Base-by-base conservation (phyloP, 768 basidiomycete species). In the Trichaptum fuscoviolaceum region DNA sequence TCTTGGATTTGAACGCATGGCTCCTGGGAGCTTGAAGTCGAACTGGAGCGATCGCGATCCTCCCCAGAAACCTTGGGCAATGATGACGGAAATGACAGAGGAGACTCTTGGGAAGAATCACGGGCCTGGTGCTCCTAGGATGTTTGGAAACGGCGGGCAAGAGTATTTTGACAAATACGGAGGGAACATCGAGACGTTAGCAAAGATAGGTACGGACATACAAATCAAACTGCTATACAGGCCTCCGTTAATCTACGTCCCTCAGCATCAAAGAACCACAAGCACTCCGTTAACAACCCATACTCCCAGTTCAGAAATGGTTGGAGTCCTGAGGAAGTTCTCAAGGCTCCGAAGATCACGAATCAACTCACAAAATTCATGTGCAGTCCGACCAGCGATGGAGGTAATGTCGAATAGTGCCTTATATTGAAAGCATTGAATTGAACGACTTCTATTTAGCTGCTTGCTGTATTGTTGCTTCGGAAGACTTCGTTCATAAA, bases 1-100 rank as follows among this genome's bases (percentile, higher is more conserved):
- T 0, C 85, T 95, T 0, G 93, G 93, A 12, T 95, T 95, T 70
- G 93, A 95, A 75, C 88, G 90, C 36, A 93, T 93, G 90, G 81
- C 83, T 23, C 87, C 87, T 4, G 91, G 91, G 34, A 88, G 87
- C 71, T 78, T 93, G 7, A 85, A 86, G 7, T 85, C 84, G 15
- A 83, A 87, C 72, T 93, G 85, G 69, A 84, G 85, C 0, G 84
- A 83, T 69, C 77, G 83, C 30, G 65, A 71, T 12, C 74, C 83
- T 6, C 89, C 91, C 0, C 82, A 80, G 2, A 27, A 68, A 2
- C 72, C 88, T 1, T 79, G 89, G 66, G 67, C 78, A 63, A 65
- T 73, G n/a, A 81, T 80, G 20, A 80, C 78, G 0, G 62, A 68
- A 1, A 85, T 85, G 65, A 72, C 88, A 3, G 89, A 91, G 73